Evolutionary conservation across 768 basidiomycete genomes (phyloP).

Genomic region (Lentinus brumalis): DNA sequence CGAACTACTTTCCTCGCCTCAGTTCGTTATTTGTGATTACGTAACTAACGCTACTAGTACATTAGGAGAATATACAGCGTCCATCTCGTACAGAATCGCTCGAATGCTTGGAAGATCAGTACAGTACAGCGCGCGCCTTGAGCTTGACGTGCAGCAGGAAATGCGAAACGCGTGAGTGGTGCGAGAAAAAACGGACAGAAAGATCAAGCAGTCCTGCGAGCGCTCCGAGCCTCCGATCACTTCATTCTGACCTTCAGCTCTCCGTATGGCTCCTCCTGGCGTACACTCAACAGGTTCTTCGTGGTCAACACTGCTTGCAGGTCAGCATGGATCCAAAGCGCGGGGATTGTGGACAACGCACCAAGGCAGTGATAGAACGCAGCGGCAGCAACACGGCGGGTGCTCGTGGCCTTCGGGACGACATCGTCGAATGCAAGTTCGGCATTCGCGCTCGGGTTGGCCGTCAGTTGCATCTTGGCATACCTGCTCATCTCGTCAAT

Average conservation of each 20-base stretch:
- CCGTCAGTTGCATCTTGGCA: slow-evolving; percentile 71
- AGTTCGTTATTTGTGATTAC: background rate
- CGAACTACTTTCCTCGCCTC: background rate
- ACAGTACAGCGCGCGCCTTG: too few species aligned
- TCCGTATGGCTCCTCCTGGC: slow-evolving; percentile 64
- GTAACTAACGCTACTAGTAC: background rate
- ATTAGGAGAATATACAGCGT: background rate
- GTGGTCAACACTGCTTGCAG: slow-evolving; percentile 65
- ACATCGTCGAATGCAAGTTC: slow-evolving; percentile 65
- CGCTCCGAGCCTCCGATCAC: slow-evolving; percentile 22
- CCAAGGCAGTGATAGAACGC: slow-evolving; percentile 88
- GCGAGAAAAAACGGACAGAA: background rate
- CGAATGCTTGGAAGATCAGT: background rate
- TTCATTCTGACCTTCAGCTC: slow-evolving; percentile 45
- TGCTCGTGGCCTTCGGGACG: slow-evolving; percentile 66
- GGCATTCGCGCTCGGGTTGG: slow-evolving; percentile 49
- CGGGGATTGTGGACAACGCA: slow-evolving; percentile 30
- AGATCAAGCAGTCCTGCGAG: background rate
- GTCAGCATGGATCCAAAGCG: background rate
- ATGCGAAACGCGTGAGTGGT: background rate
- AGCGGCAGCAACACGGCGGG: slow-evolving; percentile 75
- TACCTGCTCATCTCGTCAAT: slow-evolving; percentile 49
- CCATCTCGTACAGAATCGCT: background rate
- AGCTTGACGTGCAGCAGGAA: background rate
- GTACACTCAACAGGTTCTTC: slow-evolving; percentile 65